Percentiles rank a stretch among this genome's conserved stretches.
phyloP scores from a whole-genome alignment of 805 yeast genomes.

The Grigorovia humatica region DNA sequence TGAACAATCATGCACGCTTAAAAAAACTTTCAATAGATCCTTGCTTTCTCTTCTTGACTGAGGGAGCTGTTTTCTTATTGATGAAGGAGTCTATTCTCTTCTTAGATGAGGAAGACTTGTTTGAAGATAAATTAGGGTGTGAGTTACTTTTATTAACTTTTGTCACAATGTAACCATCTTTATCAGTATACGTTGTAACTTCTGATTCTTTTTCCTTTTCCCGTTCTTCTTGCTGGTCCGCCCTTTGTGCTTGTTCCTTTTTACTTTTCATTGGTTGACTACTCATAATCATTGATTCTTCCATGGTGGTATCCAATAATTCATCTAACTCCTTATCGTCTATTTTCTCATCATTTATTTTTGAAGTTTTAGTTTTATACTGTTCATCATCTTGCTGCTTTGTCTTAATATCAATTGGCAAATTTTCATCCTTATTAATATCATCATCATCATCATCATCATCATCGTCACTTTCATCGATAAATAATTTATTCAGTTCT shows the following conservation, averaged over 20 bases:
- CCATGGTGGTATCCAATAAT: conserved; percentile 25
- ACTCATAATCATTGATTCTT: conserved; percentile 21
- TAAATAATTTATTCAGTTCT: conserved; percentile 22
- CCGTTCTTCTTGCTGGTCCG: background rate
- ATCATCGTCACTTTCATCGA: conserved; percentile 20
- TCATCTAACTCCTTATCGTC: conserved; percentile 17
- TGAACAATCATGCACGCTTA: conserved; percentile 9
- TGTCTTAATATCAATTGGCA: too few species aligned
- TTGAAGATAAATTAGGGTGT: too few species aligned
- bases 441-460: background rate
- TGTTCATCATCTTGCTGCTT: too few species aligned
- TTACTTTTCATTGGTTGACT: background rate
- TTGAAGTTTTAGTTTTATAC: background rate
- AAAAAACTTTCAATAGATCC: conserved; percentile 27
- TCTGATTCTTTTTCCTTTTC: conserved; percentile 4
- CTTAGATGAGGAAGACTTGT: background rate
- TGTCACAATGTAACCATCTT: conserved; percentile 28
- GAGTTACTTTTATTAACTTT: conserved; percentile 6
- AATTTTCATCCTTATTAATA: background rate
- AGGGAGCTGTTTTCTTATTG: conserved; percentile 8
- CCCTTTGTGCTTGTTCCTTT: background rate
- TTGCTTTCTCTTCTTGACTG: conserved; percentile 18
- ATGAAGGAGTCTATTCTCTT: conserved; percentile 3
- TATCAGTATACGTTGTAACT: conserved; percentile 17
- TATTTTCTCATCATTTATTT: background rate